Conservation (phyloP, 1,284 basidiomycete species). For the Puccinia novopanici region DNA sequence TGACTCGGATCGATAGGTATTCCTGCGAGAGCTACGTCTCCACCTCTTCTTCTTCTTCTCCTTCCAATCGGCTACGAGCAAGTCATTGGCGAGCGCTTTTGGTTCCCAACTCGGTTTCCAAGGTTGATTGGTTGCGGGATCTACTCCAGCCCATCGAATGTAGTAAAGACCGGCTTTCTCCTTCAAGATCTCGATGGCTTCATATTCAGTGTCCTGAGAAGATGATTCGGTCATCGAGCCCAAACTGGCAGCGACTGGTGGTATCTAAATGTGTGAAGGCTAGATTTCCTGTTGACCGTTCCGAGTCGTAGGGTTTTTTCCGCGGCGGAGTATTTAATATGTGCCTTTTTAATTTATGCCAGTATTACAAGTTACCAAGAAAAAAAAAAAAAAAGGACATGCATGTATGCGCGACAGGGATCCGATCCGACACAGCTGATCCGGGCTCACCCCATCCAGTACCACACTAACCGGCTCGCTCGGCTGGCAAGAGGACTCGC, state of each 20-base stretch:
- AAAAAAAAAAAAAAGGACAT: not conserved
- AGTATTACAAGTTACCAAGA: too few species aligned
- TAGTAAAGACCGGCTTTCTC: slow-evolving; percentile 5
- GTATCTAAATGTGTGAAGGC: too few species aligned
- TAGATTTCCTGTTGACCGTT: not conserved
- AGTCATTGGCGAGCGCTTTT: not conserved
- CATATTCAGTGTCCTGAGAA: slow-evolving; percentile 13
- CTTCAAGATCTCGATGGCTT: slow-evolving; percentile 25
- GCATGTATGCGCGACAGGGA: not conserved
- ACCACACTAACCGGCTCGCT: not conserved
- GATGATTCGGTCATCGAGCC: slow-evolving; percentile 3
- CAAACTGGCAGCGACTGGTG: not conserved
- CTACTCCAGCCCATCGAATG: slow-evolving; percentile 30
- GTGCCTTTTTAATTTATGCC: too few species aligned
- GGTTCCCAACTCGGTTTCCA: slow-evolving; percentile 36
- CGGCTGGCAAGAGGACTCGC: not conserved
- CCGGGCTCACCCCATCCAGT: not conserved
- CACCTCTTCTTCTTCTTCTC: slow-evolving; percentile 13
- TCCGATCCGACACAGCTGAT: not conserved
- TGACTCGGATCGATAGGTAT: not conserved
- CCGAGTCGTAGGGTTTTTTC: too few species aligned
- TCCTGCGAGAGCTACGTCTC: not conserved
- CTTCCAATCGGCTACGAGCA: slow-evolving; percentile 18
- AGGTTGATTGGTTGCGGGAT: slow-evolving; percentile 18
- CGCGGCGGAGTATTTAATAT: too few species aligned